Conservation (phyloP, 1,284 basidiomycete species). For the Ceratobasidium sp. region DNA sequence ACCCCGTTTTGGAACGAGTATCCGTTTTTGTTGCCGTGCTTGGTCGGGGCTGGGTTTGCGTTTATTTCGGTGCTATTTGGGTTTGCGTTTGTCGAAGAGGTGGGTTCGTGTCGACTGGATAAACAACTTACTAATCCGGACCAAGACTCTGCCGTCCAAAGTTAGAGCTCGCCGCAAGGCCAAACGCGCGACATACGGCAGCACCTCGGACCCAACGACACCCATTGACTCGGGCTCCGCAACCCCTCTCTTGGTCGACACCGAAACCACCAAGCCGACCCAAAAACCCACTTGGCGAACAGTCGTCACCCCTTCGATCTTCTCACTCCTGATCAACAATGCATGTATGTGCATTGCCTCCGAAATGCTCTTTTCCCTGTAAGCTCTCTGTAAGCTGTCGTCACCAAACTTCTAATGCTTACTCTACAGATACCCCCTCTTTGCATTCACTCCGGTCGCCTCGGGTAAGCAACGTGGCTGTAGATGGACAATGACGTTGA, state of each 20-base stretch:
- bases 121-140: neutral
- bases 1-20: slow-evolving; percentile 31
- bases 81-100: slow-evolving; percentile 39
- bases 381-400: neutral
- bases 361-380: slow-evolving; percentile 29
- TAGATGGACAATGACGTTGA: neutral
- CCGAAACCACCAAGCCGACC: neutral
- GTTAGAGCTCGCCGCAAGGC: slow-evolving; percentile 12
- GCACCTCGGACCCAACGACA: neutral
- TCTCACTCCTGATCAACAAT: slow-evolving; percentile 13
- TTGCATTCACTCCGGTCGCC: slow-evolving; percentile 19
- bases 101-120: neutral
- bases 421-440: slow-evolving; percentile 12
- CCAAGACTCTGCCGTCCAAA: slow-evolving; percentile 24
- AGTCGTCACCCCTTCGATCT: slow-evolving; percentile 10
- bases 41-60: slow-evolving; percentile 32
- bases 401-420: neutral
- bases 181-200: slow-evolving; percentile 4
- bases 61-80: slow-evolving; percentile 33
- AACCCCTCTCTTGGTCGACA: neutral
- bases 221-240: neutral
- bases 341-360: slow-evolving; percentile 31
- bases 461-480: slow-evolving; percentile 17
- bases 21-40: slow-evolving; percentile 39
- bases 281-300: slow-evolving; percentile 3